Conservation (phyloP, 1,284 basidiomycete genomes). For the Meira nashicola region DNA sequence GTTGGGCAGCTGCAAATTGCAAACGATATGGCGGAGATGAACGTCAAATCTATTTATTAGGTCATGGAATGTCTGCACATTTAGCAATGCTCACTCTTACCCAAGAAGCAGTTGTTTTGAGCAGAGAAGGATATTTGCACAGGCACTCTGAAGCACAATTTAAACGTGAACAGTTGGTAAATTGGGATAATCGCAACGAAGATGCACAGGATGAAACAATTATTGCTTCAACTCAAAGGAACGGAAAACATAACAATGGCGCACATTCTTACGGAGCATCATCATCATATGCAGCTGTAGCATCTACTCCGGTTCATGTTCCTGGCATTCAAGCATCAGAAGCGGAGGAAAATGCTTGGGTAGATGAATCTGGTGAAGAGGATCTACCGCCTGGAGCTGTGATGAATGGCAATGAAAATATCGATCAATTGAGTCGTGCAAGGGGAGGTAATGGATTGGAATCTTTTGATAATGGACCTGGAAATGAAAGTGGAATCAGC, state of each 20-base stretch:
- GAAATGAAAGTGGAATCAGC: background rate
- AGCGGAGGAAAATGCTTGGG: constrained; percentile 25
- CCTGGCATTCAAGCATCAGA: background rate
- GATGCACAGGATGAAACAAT: background rate
- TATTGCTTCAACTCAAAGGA: background rate
- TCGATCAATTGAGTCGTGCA: background rate
- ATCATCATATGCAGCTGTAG: background rate
- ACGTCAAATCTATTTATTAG: constrained; percentile 48
- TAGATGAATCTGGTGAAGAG: constrained; percentile 25
- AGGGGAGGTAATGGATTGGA: too few relatives aligned
- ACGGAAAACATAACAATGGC: background rate
- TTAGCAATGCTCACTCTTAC: constrained; percentile 52
- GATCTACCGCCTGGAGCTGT: background rate
- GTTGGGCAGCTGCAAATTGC: constrained; percentile 52
- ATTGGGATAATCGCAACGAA: constrained; percentile 6
- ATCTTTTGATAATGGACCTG: background rate
- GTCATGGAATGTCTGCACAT: constrained; percentile 54
- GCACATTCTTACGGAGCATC: background rate
- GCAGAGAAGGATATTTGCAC: constrained; percentile 26
- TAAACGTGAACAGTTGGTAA: constrained; percentile 5
- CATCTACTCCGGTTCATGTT: background rate
- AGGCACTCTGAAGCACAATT: constrained; percentile 12
- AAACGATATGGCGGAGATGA: constrained; percentile 52
- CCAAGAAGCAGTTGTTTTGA: constrained; percentile 53
- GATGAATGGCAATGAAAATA: background rate